Conservation (phyloP, 495 filamentous ascomycete species). For the Peziza echinospora region DNA sequence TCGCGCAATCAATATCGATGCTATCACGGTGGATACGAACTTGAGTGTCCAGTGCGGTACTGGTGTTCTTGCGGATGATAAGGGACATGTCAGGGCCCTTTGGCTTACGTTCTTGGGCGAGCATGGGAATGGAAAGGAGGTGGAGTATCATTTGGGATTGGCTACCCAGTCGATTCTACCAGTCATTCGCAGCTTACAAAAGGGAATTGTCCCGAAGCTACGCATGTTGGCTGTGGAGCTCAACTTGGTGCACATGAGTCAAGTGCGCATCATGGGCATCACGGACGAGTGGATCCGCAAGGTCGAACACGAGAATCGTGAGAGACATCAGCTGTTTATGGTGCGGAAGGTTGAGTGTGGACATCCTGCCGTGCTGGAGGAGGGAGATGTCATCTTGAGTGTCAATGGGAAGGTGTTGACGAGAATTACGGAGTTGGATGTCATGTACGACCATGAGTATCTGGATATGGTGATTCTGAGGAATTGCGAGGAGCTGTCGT, state of each 20-base stretch:
- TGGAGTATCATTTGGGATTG: slow-evolving; percentile 91
- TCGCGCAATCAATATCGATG: slow-evolving; percentile 87
- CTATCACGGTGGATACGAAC: slow-evolving; percentile 87
- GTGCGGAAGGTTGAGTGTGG: slow-evolving; percentile 76
- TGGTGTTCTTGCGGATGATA: slow-evolving; percentile 71
- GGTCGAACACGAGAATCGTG: slow-evolving; percentile 64
- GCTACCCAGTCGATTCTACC: slow-evolving; percentile 73
- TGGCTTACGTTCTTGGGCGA: slow-evolving; percentile 96
- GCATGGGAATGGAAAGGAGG: slow-evolving; percentile 57
- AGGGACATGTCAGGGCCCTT: slow-evolving; percentile 78
- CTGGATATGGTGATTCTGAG: slow-evolving; percentile 78
- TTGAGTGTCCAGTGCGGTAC: slow-evolving; percentile 84
- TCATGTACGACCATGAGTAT: slow-evolving; percentile 79
- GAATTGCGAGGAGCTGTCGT: slow-evolving; percentile 50
- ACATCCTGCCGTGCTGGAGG: slow-evolving; percentile 42
- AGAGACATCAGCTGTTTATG: slow-evolving; percentile 94
- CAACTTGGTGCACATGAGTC: slow-evolving; percentile 86
- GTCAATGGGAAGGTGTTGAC: slow-evolving; percentile 85
- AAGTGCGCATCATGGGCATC: slow-evolving; percentile 95
- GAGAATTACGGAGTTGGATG: slow-evolving; percentile 71
- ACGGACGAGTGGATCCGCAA: slow-evolving; percentile 85
- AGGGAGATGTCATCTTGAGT: slow-evolving; percentile 83
- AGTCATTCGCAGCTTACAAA: slow-evolving; percentile 61
- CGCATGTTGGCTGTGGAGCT: slow-evolving; percentile 86
- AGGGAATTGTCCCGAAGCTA: slow-evolving; percentile 53